A percentile compares a stretch with the other conserved stretches of the same genome.
phyloP scores from a whole-genome alignment of 768 basidiomycete species.

The Leccinum aurantiacum region DNA sequence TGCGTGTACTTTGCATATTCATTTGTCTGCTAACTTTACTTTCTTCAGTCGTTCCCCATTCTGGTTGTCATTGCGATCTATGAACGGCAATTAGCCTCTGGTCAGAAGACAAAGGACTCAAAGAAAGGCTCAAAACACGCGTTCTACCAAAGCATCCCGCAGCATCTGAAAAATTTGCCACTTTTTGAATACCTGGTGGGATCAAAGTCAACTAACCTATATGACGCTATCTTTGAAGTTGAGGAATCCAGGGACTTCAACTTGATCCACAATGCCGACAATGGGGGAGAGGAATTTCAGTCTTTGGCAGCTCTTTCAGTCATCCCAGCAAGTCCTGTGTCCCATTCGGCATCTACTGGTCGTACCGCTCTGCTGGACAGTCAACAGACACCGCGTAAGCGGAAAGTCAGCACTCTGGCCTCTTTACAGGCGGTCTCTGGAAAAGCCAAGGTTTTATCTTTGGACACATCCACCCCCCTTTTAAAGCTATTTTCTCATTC shows the following conservation, averaged over 20 bases:
- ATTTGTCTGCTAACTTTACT: background rate
- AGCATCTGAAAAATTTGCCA: conserved; percentile 71
- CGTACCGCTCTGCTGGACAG: conserved; percentile 7
- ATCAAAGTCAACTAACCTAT: conserved; percentile 61
- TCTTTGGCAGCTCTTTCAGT: conserved; percentile 14
- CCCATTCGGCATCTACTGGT: conserved; percentile 8
- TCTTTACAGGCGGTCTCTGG: conserved; percentile 32
- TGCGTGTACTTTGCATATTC: conserved; percentile 29
- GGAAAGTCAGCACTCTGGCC: conserved; percentile 29
- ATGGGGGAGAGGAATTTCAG: conserved; percentile 31
- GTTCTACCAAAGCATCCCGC: conserved; percentile 65
- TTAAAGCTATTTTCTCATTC: conserved; percentile 29
- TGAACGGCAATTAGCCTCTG: conserved; percentile 66
- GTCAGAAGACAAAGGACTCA: conserved; percentile 49
- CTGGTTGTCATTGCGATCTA: conserved; percentile 75
- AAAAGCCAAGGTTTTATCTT: conserved; percentile 28
- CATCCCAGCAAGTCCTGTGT: conserved; percentile 10
- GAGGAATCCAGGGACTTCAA: conserved; percentile 49
- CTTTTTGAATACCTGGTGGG: conserved; percentile 78
- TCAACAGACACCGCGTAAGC: conserved; percentile 16
- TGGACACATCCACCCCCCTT: conserved; percentile 31
- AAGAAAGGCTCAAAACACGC: conserved; percentile 53
- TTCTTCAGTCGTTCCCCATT: conserved; percentile 65
- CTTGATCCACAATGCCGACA: conserved; percentile 51
- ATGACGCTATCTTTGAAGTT: conserved; percentile 79